phyloP scores from a whole-genome alignment of 805 yeast genomes.

The Yarrowia hollandica region DNA sequence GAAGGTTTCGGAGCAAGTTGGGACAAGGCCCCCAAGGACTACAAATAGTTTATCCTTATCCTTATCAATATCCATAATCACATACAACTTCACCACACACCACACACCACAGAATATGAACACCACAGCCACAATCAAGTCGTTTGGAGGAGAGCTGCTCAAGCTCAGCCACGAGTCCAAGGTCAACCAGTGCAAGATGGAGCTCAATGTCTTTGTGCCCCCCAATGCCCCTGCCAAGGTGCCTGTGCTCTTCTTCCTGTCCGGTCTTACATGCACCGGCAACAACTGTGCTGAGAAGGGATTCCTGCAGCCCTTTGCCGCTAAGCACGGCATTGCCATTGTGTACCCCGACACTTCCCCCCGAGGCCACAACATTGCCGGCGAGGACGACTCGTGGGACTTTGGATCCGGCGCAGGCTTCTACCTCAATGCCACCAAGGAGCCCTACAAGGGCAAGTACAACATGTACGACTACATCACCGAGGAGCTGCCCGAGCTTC shows the following conservation, averaged over 20 bases:
- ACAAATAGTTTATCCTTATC: background rate
- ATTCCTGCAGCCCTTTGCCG: conserved; percentile 76
- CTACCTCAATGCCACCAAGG: conserved; percentile 78
- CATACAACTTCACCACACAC: background rate
- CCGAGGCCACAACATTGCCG: conserved; percentile 72
- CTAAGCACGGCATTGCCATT: conserved; percentile 78
- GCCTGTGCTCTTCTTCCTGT: conserved; percentile 77
- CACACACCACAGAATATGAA: conserved; percentile 2
- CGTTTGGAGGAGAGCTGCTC: conserved; percentile 72
- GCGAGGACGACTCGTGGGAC: conserved; percentile 84
- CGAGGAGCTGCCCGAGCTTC: conserved; percentile 61
- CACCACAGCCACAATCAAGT: conserved; percentile 49
- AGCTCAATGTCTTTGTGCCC: conserved; percentile 82
- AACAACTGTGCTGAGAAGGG: conserved; percentile 94
- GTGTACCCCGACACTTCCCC: conserved; percentile 98
- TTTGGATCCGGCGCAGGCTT: conserved; percentile 96
- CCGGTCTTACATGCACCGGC: conserved; percentile 93
- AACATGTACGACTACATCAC: conserved; percentile 84
- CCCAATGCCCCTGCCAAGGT: conserved; percentile 44
- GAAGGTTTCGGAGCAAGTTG: conserved; percentile 21
- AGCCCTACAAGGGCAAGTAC: conserved; percentile 71
- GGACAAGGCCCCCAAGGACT: background rate
- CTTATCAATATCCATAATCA: background rate
- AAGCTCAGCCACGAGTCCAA: conserved; percentile 75
- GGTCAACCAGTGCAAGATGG: conserved; percentile 70